Evolutionary conservation across 176 grass and related monocot genomes (phyloP).

Genomic region (Ensete glaucum): DNA sequence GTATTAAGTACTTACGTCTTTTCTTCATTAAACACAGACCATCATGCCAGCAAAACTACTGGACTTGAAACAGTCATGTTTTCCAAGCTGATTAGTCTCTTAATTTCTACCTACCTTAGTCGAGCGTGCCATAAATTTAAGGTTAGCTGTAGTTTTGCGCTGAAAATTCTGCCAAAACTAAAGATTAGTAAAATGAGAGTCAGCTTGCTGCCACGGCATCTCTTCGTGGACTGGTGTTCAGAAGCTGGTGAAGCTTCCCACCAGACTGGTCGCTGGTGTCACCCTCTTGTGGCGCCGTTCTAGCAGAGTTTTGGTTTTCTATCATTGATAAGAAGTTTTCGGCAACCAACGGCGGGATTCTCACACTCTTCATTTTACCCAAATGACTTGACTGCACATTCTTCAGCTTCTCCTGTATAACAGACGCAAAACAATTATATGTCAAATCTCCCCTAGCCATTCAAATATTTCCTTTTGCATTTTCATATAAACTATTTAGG

Average conservation of each 20-base stretch:
- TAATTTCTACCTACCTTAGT: not conserved
- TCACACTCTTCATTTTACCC: conserved; percentile 5
- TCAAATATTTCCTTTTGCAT: not conserved
- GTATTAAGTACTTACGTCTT: not conserved
- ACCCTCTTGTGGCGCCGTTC: not conserved
- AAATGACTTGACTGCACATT: not conserved
- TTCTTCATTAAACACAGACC: not conserved
- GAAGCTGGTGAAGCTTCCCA: conserved; percentile 25
- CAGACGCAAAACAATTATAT: not conserved
- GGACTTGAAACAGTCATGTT: not conserved
- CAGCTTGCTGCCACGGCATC: conserved; percentile 17
- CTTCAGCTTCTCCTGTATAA: conserved; percentile 19
- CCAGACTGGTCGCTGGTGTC: not conserved
- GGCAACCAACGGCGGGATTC: conserved; percentile 11
- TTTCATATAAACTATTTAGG: not conserved
- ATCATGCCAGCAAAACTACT: not conserved
- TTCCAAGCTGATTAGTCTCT: not conserved
- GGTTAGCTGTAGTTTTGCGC: conserved; percentile 1
- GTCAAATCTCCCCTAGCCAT: too few species aligned
- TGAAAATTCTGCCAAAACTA: not conserved
- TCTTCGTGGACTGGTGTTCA: conserved; percentile 9
- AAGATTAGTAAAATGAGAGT: not conserved
- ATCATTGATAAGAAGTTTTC: conserved; percentile 28
- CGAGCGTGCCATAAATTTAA: not conserved
- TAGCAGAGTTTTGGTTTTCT: conserved; percentile 8